A percentile compares a stretch with the other conserved stretches of the same genome.
phyloP scores from a whole-genome alignment of 306 rosid genomes.

The Dalbergia oliveri region DNA sequence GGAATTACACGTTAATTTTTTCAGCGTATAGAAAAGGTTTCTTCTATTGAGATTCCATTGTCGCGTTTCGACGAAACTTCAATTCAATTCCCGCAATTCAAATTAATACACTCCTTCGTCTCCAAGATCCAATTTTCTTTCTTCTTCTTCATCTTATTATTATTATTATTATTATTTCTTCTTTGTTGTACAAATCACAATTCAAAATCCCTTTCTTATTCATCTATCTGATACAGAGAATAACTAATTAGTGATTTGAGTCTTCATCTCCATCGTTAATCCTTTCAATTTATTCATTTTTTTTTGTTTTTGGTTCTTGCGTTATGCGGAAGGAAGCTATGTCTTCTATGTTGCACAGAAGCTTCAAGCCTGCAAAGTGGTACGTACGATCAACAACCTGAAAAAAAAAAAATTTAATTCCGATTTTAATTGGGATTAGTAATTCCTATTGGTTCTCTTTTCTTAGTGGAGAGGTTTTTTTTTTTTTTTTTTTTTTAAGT shows the following conservation, averaged over 20 bases:
- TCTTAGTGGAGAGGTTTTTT: slow-evolving; percentile 14
- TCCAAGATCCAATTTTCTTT: slow-evolving; percentile 34
- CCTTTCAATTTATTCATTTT: background rate
- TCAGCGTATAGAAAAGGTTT: slow-evolving; percentile 20
- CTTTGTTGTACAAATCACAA: background rate
- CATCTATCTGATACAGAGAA: background rate
- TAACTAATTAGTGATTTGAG: slow-evolving; percentile 1
- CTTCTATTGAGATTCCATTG: slow-evolving; percentile 10
- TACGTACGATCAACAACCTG: slow-evolving; percentile 10
- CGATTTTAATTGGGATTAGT: background rate
- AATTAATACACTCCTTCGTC: slow-evolving; percentile 31
- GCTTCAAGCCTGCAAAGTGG: slow-evolving; percentile 67
- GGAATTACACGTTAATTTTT: background rate
- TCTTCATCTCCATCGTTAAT: background rate
- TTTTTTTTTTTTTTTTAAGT: background rate
- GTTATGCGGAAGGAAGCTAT: slow-evolving; percentile 15
- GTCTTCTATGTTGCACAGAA: slow-evolving; percentile 53
- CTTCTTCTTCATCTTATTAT: background rate
- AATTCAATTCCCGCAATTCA: background rate
- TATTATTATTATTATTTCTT: background rate
- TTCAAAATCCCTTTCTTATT: background rate
- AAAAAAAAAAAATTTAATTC: background rate
- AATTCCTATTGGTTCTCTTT: slow-evolving; percentile 23
- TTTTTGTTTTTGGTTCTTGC: background rate
- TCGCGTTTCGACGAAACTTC: slow-evolving; percentile 50